phyloP scores from a whole-genome alignment of 2,329 filamentous ascomycete genomes.

The Nemania diffusa region DNA sequence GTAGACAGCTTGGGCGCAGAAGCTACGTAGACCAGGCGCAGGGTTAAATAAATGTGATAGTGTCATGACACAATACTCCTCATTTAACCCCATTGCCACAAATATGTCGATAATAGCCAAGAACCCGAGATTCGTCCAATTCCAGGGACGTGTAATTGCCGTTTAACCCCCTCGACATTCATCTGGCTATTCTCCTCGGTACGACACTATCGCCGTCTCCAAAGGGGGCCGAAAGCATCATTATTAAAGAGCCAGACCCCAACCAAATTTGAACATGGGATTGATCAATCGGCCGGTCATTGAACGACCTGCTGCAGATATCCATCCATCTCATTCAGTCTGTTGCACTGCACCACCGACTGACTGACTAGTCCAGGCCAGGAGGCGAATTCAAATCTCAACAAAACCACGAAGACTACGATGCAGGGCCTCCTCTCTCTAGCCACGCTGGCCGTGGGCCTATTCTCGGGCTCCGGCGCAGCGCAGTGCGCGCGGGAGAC shows the following conservation, averaged over 20 bases:
- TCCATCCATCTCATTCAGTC: neutral
- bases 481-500: conserved; percentile 44
- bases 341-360: neutral
- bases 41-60: neutral
- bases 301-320: conserved; percentile 1
- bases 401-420: neutral
- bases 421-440: conserved; percentile 37
- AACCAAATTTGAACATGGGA: neutral
- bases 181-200: conserved; percentile 48
- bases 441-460: conserved; percentile 33
- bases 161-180: conserved; percentile 42
- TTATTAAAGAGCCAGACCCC: conserved; percentile 35
- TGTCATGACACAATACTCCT: neutral
- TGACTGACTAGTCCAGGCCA: conserved; percentile 1
- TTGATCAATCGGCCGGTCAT: neutral
- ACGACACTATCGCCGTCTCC: conserved; percentile 40
- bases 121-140: conserved; percentile 16
- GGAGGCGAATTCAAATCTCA: neutral
- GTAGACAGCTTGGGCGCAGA: neutral
- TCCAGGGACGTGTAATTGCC: conserved; percentile 42
- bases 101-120: conserved; percentile 31
- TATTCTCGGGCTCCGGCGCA: conserved; percentile 36
- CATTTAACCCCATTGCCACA: conserved; percentile 20
- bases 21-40: neutral
- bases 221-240: conserved; percentile 29